These are phyloP conservation scores for Xanthoparmelia taractica DNA, from an alignment of 495 filamentous ascomycete species.

Conservation along the genomic window DNA sequence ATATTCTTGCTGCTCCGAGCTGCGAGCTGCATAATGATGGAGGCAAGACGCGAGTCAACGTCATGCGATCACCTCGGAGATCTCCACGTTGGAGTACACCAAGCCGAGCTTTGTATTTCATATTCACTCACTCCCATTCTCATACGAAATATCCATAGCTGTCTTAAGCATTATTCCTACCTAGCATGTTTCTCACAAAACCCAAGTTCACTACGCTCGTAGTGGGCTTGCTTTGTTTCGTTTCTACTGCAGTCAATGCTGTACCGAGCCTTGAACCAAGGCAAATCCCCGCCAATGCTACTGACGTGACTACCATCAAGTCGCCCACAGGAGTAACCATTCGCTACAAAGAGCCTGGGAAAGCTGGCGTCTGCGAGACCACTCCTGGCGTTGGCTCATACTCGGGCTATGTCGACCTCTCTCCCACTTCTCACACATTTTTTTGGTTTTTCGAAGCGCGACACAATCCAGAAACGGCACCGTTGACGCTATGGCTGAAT, in stretches of 20 bases:
- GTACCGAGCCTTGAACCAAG: constrained; percentile 28
- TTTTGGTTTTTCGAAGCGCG: constrained; percentile 60
- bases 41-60: constrained; percentile 1
- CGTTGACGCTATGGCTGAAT: constrained; percentile 58
- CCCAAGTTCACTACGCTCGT: constrained; percentile 27
- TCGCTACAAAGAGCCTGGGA: constrained; percentile 47
- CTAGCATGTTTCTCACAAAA: constrained; percentile 29
- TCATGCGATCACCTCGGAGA: constrained; percentile 3
- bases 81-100: background rate
- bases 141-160: background rate
- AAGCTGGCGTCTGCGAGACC: constrained; percentile 56
- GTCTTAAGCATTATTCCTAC: background rate
- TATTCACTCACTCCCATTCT: background rate
- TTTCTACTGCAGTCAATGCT: background rate
- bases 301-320: constrained; percentile 48
- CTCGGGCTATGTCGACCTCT: constrained; percentile 59
- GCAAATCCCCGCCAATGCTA: constrained; percentile 44
- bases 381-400: constrained; percentile 58
- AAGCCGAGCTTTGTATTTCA: background rate
- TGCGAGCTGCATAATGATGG: background rate
- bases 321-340: constrained; percentile 49
- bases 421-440: constrained; percentile 55
- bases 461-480: constrained; percentile 48
- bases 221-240: constrained; percentile 25
- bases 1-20: background rate